Conservation (phyloP, 2,329 filamentous ascomycete species). For the Aspergillus tanneri region DNA sequence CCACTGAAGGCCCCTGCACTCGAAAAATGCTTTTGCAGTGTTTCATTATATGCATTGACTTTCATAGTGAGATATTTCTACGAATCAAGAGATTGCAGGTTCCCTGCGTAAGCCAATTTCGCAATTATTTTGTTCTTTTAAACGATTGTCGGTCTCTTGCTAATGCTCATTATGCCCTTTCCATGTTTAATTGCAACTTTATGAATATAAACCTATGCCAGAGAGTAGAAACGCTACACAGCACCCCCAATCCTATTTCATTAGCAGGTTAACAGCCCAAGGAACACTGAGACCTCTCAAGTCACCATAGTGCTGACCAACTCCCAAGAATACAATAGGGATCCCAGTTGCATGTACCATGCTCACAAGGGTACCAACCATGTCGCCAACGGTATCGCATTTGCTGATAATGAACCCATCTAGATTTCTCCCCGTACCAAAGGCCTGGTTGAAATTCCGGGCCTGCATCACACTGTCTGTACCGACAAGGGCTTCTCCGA, state of each 20-base stretch:
- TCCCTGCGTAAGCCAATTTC: too few species aligned
- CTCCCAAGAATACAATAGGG: constrained; percentile 86
- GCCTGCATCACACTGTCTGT: constrained; percentile 95
- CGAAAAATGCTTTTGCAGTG: too few species aligned
- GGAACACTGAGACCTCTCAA: constrained; percentile 63
- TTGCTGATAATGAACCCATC: constrained; percentile 99
- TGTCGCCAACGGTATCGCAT: constrained; percentile 98
- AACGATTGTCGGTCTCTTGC: too few species aligned
- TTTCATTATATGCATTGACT: too few species aligned
- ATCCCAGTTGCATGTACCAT: constrained; percentile 98
- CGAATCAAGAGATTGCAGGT: too few species aligned
- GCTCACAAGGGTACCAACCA: constrained; percentile 93
- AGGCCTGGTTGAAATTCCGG: constrained; percentile 90
- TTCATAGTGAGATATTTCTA: too few species aligned
- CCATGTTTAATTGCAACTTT: too few species aligned
- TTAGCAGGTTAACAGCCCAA: constrained; percentile 61
- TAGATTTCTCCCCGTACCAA: constrained; percentile 74
- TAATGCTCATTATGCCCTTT: too few species aligned
- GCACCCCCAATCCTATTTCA: constrained; percentile 48
- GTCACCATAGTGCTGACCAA: constrained; percentile 67
- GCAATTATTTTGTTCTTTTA: too few species aligned
- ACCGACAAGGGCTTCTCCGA: constrained; percentile 86
- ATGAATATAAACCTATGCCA: too few species aligned
- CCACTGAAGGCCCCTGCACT: too few species aligned
- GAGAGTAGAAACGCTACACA: too few species aligned